Conservation (phyloP, 768 basidiomycete genomes). For the Hygrocybe coccinea region DNA sequence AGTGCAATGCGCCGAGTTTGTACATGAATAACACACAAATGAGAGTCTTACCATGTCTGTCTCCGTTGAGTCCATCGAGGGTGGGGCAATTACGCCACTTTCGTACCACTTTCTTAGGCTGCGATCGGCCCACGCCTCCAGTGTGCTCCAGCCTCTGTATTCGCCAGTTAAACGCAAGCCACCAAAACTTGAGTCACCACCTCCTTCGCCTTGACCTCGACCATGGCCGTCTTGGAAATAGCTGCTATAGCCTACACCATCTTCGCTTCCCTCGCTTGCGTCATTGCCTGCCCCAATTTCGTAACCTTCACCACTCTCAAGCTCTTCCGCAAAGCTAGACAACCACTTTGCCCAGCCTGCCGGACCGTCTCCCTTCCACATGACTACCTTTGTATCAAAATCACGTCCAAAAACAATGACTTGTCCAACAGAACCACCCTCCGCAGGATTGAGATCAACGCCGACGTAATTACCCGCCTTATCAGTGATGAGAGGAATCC, state of each 20-base stretch:
- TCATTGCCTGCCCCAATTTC: conserved; percentile 64
- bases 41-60: conserved; percentile 46
- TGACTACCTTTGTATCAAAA: conserved; percentile 95
- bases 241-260: conserved; percentile 78
- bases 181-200: conserved; percentile 65
- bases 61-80: conserved; percentile 34
- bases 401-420: conserved; percentile 99
- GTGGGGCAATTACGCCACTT: conserved; percentile 61
- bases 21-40: background rate
- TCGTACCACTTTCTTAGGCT: conserved; percentile 85
- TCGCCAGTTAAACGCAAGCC: conserved; percentile 76
- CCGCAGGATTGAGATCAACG: conserved; percentile 85
- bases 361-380: conserved; percentile 86
- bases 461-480: conserved; percentile 96
- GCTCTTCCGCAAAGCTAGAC: conserved; percentile 82
- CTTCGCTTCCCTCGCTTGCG: conserved; percentile 68
- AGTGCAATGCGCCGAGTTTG: background rate
- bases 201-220: conserved; percentile 72
- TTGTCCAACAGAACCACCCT: conserved; percentile 74
- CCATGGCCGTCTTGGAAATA: conserved; percentile 83
- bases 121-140: conserved; percentile 91
- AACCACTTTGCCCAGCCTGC: conserved; percentile 96
- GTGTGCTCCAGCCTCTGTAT: conserved; percentile 86
- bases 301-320: conserved; percentile 86
- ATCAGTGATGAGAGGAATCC: conserved; percentile 94